Evolutionary conservation across 106 monocot genomes (phyloP).

Genomic region (Dendrobium nobile): DNA sequence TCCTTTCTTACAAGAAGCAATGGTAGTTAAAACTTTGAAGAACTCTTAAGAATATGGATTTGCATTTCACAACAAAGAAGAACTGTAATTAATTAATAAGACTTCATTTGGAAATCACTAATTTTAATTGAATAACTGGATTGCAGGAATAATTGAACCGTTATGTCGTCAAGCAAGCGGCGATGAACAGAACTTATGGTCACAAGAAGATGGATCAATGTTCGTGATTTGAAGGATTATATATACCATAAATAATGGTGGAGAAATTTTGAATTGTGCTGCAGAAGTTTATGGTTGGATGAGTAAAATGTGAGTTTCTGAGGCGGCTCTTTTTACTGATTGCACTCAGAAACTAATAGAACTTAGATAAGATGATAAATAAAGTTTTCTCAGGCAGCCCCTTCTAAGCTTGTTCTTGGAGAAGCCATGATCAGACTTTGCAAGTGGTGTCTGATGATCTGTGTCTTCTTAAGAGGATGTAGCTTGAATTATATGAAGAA

Average conservation of each 20-base stretch:
- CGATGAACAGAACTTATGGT: conserved; percentile 3
- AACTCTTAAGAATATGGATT: neutral
- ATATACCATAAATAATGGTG: neutral
- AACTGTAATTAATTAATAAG: neutral
- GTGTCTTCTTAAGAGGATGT: neutral
- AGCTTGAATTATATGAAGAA: neutral
- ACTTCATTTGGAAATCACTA: neutral
- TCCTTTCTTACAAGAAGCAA: neutral
- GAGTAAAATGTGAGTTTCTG: neutral
- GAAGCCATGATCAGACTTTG: neutral
- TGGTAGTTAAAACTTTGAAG: neutral
- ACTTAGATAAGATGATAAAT: neutral
- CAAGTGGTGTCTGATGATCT: neutral
- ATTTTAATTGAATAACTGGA: neutral
- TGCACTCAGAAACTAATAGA: neutral
- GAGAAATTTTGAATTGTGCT: neutral
- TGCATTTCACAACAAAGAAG: too few relatives aligned
- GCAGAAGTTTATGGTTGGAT: neutral
- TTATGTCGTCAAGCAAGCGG: conserved; percentile 5
- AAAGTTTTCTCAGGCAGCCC: neutral
- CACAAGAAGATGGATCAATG: neutral
- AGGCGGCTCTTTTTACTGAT: neutral
- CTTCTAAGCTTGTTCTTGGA: conserved; percentile 5
- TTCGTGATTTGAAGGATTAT: conserved; percentile 4
- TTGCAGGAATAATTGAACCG: neutral